A percentile compares a stretch with the other conserved stretches of the same genome.
Conservation (phyloP, 768 basidiomycete genomes). For the Boletales sp. region DNA sequence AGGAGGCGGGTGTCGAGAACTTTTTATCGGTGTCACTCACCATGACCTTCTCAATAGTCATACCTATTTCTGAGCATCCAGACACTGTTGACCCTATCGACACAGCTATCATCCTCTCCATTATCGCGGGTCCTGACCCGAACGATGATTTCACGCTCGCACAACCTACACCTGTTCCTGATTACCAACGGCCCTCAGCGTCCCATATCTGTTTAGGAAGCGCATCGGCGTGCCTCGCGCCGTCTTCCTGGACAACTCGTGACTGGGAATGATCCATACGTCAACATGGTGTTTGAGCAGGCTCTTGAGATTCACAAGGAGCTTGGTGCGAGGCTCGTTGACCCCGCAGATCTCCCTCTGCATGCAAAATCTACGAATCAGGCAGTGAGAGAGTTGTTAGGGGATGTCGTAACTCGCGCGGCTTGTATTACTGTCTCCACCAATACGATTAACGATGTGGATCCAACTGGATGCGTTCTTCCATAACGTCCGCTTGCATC, state of each 20-base stretch:
- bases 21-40: not conserved
- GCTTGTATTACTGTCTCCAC: not conserved
- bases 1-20: slow-evolving; percentile 38
- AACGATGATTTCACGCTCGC: slow-evolving; percentile 53
- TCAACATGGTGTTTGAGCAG: slow-evolving; percentile 37
- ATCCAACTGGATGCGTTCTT: slow-evolving; percentile 53
- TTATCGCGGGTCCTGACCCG: slow-evolving; percentile 53
- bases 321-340: slow-evolving; percentile 50
- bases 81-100: slow-evolving; percentile 63
- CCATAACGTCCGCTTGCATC: slow-evolving; percentile 43
- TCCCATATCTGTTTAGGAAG: slow-evolving; percentile 45
- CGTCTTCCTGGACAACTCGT: slow-evolving; percentile 31
- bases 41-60: slow-evolving; percentile 32
- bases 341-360: slow-evolving; percentile 60
- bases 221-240: slow-evolving; percentile 52
- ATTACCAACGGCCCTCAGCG: slow-evolving; percentile 51
- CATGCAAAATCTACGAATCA: slow-evolving; percentile 44
- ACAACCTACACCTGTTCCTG: slow-evolving; percentile 50
- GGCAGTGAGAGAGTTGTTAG: slow-evolving; percentile 60
- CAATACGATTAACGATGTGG: slow-evolving; percentile 25
- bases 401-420: slow-evolving; percentile 27
- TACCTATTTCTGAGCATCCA: slow-evolving; percentile 55
- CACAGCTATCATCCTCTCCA: slow-evolving; percentile 51
- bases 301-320: slow-evolving; percentile 35
- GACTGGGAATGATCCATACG: slow-evolving; percentile 33